phyloP scores from a whole-genome alignment of 768 basidiomycete genomes.

The Collybia sordida region DNA sequence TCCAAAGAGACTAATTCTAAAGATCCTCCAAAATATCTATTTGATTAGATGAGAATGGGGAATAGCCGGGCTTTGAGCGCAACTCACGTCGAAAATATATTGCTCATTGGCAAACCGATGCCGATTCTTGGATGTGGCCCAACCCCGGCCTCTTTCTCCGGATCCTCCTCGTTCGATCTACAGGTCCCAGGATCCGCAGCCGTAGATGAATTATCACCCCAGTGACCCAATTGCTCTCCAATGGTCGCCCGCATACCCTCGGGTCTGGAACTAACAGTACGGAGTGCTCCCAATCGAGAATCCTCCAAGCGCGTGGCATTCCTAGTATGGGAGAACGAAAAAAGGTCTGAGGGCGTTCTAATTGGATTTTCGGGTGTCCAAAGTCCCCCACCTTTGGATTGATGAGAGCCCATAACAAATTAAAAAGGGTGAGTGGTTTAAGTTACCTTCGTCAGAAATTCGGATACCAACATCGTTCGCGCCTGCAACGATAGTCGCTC shows the following conservation, averaged over 20 bases:
- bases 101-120: conserved; percentile 86
- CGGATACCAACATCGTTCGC: conserved; percentile 75
- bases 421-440: neutral
- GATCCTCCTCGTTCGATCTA: conserved; percentile 26
- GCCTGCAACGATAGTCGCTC: conserved; percentile 74
- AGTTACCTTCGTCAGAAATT: conserved; percentile 85
- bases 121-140: conserved; percentile 68
- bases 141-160: conserved; percentile 43
- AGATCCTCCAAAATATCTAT: conserved; percentile 81
- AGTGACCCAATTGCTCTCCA: conserved; percentile 67
- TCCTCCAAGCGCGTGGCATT: conserved; percentile 70
- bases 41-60: neutral
- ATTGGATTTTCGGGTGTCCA: conserved; percentile 44
- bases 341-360: conserved; percentile 70
- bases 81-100: conserved; percentile 78
- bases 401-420: conserved; percentile 5
- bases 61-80: conserved; percentile 1
- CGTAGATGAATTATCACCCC: conserved; percentile 30
- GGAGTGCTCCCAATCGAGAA: conserved; percentile 66
- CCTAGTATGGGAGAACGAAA: conserved; percentile 86
- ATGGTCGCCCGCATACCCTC: conserved; percentile 76
- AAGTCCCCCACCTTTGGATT: conserved; percentile 67
- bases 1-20: conserved; percentile 78
- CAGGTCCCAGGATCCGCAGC: conserved; percentile 16
- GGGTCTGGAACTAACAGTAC: conserved; percentile 57